Percentiles rank a stretch among this genome's conserved stretches.
These are phyloP conservation scores for Chrysanthemum lavandulifolium DNA, from an alignment of 129 eudicot genomes.

Conservation along the genomic window DNA sequence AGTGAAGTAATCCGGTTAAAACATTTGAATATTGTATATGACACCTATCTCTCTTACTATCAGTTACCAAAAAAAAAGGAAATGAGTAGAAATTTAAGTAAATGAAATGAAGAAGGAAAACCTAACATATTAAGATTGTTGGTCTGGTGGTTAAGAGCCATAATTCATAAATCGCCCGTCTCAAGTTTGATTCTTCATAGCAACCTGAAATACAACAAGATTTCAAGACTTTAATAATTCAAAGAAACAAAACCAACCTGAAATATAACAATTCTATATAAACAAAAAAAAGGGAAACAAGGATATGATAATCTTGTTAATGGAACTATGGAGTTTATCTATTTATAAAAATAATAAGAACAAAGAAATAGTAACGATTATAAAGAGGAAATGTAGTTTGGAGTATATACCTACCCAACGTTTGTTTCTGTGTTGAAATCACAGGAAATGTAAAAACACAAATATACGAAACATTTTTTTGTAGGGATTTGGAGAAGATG, in stretches of 20 bases:
- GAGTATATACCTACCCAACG: background rate
- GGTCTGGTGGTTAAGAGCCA: too few species aligned
- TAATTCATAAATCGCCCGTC: too few species aligned
- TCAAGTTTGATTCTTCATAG: too few species aligned
- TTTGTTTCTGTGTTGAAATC: background rate
- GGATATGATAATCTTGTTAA: background rate
- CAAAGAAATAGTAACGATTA: background rate
- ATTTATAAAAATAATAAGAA: background rate
- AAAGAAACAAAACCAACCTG: conserved; percentile 19
- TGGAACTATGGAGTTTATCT: background rate
- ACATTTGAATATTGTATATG: too few species aligned
- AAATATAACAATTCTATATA: background rate
- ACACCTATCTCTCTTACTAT: too few species aligned
- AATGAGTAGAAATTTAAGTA: too few species aligned
- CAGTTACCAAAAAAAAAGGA: too few species aligned
- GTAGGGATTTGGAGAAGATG: too few species aligned
- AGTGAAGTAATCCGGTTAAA: too few species aligned
- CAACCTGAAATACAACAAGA: background rate
- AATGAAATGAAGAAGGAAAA: too few species aligned
- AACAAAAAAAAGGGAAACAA: conserved; percentile 14
- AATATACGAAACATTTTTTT: too few species aligned
- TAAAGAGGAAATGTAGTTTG: conserved; percentile 9
- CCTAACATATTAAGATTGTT: too few species aligned
- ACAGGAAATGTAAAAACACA: background rate
- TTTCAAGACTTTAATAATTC: background rate